Base-by-base conservation (phyloP, 2,329 filamentous ascomycete genomes). In the Berkeleyomyces rouxiae region DNA sequence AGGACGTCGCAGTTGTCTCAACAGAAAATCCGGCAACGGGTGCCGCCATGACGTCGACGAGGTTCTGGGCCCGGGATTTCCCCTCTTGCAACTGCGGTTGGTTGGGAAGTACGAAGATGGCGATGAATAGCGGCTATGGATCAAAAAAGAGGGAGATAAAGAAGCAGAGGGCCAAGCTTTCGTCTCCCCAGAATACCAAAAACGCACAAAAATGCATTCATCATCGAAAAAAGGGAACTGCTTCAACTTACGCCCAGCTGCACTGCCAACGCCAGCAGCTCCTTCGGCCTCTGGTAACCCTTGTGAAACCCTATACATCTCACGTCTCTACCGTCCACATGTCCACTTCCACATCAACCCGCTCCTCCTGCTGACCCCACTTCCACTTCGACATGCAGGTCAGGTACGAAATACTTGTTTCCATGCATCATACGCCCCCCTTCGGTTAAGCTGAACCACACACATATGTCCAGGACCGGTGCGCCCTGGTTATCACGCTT, bases 101-200 rank as follows among this genome's bases (percentile, higher is more conserved):
- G 10, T 43, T 11, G 7, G 40, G 40, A 4, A 13, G 10, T 43
- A 13, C 42, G 42, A 43, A 11, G 42, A 13, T 9, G 6, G 13
- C 10, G 16, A 47, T 43, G 69, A 69, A 66, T 64, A 68, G 58
- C 16, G 13, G 10, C 33, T 5, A 59, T 9, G 55, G 31, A 10
- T 11, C 23, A 58, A 2, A 13, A 23, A 44, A 36, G n/a, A n/a
- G 13, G 11, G 13, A 37, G 33, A 59, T 6, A 37, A 40, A 1
- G 11, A 9, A 11, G 46, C 16, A 36, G 33, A 9, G 57, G 33
- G 16, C n/a, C 16, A 51, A 51, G 11, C 23, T 23, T 23, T 23
- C 23, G 1, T 23, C 23, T 23, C 23, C 23, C 23, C 23, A 23
- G 23, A 23, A 23, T 2, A 43, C 11, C 13, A 9, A 36, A 53